phyloP scores from a whole-genome alignment of 2,329 filamentous ascomycete genomes.

The Epicoccum nigrum region DNA sequence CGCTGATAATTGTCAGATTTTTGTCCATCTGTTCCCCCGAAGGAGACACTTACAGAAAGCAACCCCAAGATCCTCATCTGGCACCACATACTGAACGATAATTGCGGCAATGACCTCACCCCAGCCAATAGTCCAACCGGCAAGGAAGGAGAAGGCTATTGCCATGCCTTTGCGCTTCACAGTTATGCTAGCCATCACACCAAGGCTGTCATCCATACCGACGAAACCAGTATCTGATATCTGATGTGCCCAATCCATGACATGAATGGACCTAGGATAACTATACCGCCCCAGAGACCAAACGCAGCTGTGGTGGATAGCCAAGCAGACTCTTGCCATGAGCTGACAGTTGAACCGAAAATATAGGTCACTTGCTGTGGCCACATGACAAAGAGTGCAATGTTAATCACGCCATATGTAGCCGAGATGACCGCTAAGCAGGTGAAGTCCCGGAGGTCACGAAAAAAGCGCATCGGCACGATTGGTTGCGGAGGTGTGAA shows the following conservation, averaged over 20 bases:
- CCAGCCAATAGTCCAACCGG: conserved; percentile 24
- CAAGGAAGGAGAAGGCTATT: conserved; percentile 22
- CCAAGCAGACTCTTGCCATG: conserved; percentile 36
- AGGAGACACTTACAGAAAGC: conserved; percentile 20
- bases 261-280: conserved; percentile 30
- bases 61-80: conserved; percentile 20
- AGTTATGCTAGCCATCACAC: conserved; percentile 26
- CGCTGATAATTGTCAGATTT: neutral
- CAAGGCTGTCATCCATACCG: conserved; percentile 24
- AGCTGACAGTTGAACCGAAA: conserved; percentile 19
- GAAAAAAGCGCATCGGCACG: conserved; percentile 41
- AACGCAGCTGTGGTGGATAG: conserved; percentile 37
- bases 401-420: conserved; percentile 33
- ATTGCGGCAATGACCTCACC: conserved; percentile 23
- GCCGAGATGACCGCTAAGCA: conserved; percentile 35
- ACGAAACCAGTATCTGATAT: conserved; percentile 21
- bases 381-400: conserved; percentile 39
- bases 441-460: conserved; percentile 37
- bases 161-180: conserved; percentile 16
- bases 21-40: neutral
- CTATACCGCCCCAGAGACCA: conserved; percentile 39
- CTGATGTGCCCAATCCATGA: conserved; percentile 31
- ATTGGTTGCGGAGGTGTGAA: conserved; percentile 27
- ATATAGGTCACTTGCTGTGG: conserved; percentile 33
- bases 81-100: conserved; percentile 22